Evolutionary conservation across 345 rosid genomes (phyloP), one percentile per base, ranked within the genome.

Genomic region (Sonneratia caseolaris): DNA sequence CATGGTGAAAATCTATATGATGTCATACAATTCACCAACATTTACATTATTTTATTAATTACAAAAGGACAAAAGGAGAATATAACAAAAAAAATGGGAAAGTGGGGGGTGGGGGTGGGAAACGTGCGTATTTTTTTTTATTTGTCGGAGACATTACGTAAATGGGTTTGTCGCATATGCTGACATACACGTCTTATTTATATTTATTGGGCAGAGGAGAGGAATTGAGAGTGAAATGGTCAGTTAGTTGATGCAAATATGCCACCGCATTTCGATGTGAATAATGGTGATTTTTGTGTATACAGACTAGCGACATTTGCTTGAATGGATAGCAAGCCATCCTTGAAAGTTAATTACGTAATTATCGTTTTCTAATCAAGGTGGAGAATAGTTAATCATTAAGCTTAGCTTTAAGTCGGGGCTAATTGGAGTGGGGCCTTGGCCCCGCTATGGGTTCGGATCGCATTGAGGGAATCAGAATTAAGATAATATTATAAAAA

Each of bases 261-360:
- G 74, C 84, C 77, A 94, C 96, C 96, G 77, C 78, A 89, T 78
- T 81, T 87, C 0, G 98, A 91, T 89, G 97, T 85, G 88, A 68
- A 42, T 27, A 27, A 27, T 27, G 32, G 32, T 27, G 32, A 49
- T 70, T 40, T 85, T 77, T 70, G 38, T 64, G 55, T 4, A 8
- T 27, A 10, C 27, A 68, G 77, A 82, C 1, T 27, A 43, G 81
- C 76, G 91, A 84, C 95, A 79, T 85, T 90, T 91, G 98, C 97
- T 94, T 91, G 86, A 79, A 87, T 87, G 84, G 84, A 90, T 94
- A 86, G 97, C 97, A 94, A 94, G 85, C 95, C 71, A 86, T 73
- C 85, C 78, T 86, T 81, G 77, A 84, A 81, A 82, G 82, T 77
- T 80, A 83, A 83, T 83, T 65, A n/a, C 48, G 42, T 18, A 37